Evolutionary conservation across 163 green algal species (phyloP).

Genomic region (Scenedesmus sp.): DNA sequence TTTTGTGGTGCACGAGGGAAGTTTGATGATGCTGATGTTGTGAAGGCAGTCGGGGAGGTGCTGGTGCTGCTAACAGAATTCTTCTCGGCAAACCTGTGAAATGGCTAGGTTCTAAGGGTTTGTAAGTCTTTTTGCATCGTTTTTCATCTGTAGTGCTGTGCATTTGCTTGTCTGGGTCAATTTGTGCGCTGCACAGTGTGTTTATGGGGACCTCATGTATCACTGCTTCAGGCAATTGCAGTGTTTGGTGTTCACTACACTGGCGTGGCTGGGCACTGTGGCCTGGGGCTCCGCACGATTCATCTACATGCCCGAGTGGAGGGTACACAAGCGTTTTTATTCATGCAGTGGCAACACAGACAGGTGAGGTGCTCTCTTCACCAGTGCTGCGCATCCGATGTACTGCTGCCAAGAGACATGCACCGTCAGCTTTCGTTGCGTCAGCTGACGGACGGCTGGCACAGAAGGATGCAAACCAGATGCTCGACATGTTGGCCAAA

Average conservation of each 20-base stretch:
- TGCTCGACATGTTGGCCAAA: neutral
- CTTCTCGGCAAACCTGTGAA: neutral
- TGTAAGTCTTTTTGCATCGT: too few species aligned
- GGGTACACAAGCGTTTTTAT: too few species aligned
- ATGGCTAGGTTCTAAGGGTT: neutral
- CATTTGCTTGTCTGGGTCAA: too few species aligned
- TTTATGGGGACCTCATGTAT: too few species aligned
- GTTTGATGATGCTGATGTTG: conserved; percentile 23
- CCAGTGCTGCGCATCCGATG: neutral
- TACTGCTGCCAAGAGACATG: neutral
- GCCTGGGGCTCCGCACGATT: neutral
- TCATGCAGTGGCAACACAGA: neutral
- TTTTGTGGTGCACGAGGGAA: conserved; percentile 44
- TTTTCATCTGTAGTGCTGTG: too few species aligned
- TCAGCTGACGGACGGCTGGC: neutral
- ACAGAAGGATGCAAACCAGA: neutral
- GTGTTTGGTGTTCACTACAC: too few species aligned
- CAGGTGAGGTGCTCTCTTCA: neutral
- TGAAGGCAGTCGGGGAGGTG: conserved; percentile 23
- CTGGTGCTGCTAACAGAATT: conserved; percentile 3
- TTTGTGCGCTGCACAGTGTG: too few species aligned
- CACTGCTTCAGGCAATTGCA: too few species aligned
- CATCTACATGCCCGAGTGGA: too few species aligned
- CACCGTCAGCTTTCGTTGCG: neutral
- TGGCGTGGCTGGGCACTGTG: too few species aligned